Evolutionary conservation across 768 basidiomycete genomes (phyloP).

Genomic region (Clitopilus passeckerianus): DNA sequence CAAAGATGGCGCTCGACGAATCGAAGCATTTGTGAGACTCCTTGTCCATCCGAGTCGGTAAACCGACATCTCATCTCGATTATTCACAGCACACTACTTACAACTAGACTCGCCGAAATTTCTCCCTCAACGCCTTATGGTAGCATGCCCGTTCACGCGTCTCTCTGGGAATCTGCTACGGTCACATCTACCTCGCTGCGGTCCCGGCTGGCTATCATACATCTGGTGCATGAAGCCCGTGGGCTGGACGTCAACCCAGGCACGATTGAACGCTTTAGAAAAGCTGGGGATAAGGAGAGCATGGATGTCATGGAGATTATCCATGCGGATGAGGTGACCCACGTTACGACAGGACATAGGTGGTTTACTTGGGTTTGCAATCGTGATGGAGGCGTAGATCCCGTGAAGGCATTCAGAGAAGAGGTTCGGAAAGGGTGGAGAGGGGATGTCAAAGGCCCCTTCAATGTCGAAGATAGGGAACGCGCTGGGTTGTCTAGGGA

Average conservation of each 20-base stretch:
- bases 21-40: conserved; percentile 66
- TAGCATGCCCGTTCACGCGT: conserved; percentile 68
- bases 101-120: conserved; percentile 53
- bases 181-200: conserved; percentile 64
- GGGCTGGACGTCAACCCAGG: conserved; percentile 82
- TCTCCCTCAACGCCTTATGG: conserved; percentile 70
- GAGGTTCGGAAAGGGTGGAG: conserved; percentile 68
- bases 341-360: conserved; percentile 77
- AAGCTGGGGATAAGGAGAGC: conserved; percentile 61
- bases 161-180: conserved; percentile 74
- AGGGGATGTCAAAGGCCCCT: conserved; percentile 77
- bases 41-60: background rate
- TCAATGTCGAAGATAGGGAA: conserved; percentile 69
- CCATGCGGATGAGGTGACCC: conserved; percentile 77
- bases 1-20: conserved; percentile 83
- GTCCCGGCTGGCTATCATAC: conserved; percentile 76
- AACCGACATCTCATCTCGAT: background rate
- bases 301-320: conserved; percentile 69
- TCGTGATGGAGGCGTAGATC: conserved; percentile 43
- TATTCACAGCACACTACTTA: conserved; percentile 45
- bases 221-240: conserved; percentile 80
- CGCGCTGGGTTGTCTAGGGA: conserved; percentile 67
- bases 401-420: conserved; percentile 60
- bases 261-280: conserved; percentile 68
- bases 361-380: conserved; percentile 81